Evolutionary conservation across 2,329 filamentous ascomycete species (phyloP), one percentile per base, ranked within the genome.

Genomic region (Arachnopeziza araneosa): DNA sequence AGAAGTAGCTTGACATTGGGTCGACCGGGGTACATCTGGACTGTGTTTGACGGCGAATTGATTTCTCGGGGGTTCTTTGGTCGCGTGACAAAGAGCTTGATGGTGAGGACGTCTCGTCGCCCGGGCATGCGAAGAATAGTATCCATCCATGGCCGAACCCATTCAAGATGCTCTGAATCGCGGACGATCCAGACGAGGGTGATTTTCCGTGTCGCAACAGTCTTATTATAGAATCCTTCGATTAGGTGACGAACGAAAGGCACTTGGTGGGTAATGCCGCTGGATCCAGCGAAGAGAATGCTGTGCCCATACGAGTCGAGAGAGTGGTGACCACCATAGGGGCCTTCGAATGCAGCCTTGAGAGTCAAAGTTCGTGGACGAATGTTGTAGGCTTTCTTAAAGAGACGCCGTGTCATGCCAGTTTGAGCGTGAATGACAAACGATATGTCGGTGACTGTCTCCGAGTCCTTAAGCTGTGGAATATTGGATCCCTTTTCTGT

Each of bases 131-230:
- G 82, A 32, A 98, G 80, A 57, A 98, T 76, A 58, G 79, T 75
- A 66, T 88, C 83, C 83, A 89, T 87, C 88, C 90, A 98, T 5
- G 91, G 90, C 8, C 91, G 85, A 61, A 96, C 90, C 93, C 95
- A 98, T 74, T 96, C 91, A 8, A 98, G 83, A 59, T 93, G 87
- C 70, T 96, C 89, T 48, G 89, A 88, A 58, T 92, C 91, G 63
- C 95, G 91, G 65, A 98, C 89, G 70, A 96, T 88, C 95, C 95
- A 98, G 62, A 97, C 85, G 8, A 98, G 84, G 1, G 88, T 90
- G 53, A 98, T 77, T 50, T 88, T 86, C 56, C 92, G 87, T 2
- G 91, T 91, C 4, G 93, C 92, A 48, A 92, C 86, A 0, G 86
- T 92, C 61, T 85, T 84, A 0, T 84, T 78, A 57, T 85, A 84